A percentile compares a stretch with the other conserved stretches of the same genome.
These are phyloP conservation scores for Fusarium coffeatum DNA, from an alignment of 2,329 filamentous ascomycete species.

Conservation along the genomic window DNA sequence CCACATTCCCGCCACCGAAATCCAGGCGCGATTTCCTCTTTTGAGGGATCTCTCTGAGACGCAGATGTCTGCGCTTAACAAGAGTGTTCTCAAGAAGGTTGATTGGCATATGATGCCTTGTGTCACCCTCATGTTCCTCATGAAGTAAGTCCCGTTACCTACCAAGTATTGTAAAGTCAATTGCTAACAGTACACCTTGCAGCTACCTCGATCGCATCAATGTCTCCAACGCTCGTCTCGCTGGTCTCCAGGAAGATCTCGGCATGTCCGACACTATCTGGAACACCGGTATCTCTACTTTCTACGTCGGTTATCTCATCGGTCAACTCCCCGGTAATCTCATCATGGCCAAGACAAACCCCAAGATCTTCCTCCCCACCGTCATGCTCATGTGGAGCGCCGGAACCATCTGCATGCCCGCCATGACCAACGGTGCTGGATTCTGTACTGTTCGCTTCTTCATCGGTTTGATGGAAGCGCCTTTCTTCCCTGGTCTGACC, in stretches of 20 bases:
- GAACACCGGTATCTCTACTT: conserved; percentile 56
- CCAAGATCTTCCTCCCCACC: conserved; percentile 51
- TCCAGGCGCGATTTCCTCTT: conserved; percentile 42
- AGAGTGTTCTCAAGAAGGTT: conserved; percentile 46
- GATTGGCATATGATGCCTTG: conserved; percentile 47
- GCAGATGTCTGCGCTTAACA: conserved; percentile 45
- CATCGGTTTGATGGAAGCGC: conserved; percentile 50
- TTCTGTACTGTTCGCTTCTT: conserved; percentile 50
- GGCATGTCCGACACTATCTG: conserved; percentile 53
- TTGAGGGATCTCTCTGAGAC: conserved; percentile 36
- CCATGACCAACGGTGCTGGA: conserved; percentile 47
- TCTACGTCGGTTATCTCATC: conserved; percentile 61
- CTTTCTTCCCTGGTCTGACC: conserved; percentile 55
- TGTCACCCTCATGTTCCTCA: conserved; percentile 26
- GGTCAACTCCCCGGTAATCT: conserved; percentile 61
- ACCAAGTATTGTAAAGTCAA: background rate
- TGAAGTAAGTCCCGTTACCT: conserved; percentile 16
- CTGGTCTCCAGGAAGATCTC: conserved; percentile 54
- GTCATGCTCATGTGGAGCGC: conserved; percentile 58
- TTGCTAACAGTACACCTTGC: background rate
- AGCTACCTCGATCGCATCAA: conserved; percentile 65
- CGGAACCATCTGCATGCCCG: conserved; percentile 58
- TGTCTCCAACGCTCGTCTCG: conserved; percentile 58
- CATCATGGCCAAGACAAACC: conserved; percentile 56
- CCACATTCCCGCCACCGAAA: conserved; percentile 36